These are phyloP conservation scores for Tetrahymena thermophila DNA, from an alignment of 73 alveolate genomes.

Conservation along the genomic window DNA sequence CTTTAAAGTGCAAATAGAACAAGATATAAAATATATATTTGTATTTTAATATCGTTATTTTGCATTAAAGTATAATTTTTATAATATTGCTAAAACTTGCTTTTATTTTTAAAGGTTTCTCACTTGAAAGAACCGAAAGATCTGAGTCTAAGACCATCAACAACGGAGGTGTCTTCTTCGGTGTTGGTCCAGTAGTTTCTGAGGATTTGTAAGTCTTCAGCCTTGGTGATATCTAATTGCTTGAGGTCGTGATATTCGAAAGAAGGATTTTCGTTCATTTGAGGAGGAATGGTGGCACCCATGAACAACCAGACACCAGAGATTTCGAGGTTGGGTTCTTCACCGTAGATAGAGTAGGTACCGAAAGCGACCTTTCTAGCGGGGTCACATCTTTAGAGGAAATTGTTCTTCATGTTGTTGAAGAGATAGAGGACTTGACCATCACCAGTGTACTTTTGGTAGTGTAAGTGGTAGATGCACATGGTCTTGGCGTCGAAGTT, in stretches of 20 bases:
- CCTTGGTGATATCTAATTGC: neutral
- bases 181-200: neutral
- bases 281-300: constrained; percentile 75
- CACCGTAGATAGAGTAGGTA: constrained; percentile 83
- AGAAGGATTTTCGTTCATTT: neutral
- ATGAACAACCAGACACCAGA: constrained; percentile 92
- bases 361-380: constrained; percentile 74
- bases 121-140: constrained; percentile 1
- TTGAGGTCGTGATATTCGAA: neutral
- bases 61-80: neutral
- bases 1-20: neutral
- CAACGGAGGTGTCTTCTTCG: neutral
- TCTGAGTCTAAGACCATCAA: neutral
- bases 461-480: constrained; percentile 81
- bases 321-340: constrained; percentile 79
- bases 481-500: constrained; percentile 66
- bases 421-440: constrained; percentile 64
- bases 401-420: constrained; percentile 79
- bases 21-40: no score
- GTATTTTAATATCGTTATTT: neutral
- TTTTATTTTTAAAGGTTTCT: neutral
- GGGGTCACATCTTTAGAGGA: constrained; percentile 86
- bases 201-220: neutral
- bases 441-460: constrained; percentile 84
- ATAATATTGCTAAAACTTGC: neutral